Conservation (phyloP, 805 yeast species). For the Candida incommunis region DNA sequence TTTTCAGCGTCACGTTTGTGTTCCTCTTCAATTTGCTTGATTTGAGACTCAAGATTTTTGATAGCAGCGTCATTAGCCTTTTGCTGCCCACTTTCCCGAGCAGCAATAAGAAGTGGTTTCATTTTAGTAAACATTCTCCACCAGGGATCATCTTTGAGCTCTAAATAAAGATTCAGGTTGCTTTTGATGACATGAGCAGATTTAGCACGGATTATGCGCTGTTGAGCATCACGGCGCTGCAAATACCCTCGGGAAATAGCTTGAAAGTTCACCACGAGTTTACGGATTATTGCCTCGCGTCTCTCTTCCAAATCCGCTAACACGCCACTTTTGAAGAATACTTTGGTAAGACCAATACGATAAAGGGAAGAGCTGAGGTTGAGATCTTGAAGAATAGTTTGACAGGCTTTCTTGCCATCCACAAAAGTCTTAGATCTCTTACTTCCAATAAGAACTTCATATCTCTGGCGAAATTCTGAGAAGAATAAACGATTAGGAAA, state of each 20-base stretch:
- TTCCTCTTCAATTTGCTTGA: constrained; percentile 17
- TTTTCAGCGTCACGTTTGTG: constrained; percentile 15
- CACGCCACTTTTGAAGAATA: constrained; percentile 66
- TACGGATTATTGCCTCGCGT: constrained; percentile 50
- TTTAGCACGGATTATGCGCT: constrained; percentile 42
- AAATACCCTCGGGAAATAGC: constrained; percentile 50
- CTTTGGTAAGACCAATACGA: constrained; percentile 57
- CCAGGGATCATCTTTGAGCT: constrained; percentile 54
- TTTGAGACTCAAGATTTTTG: constrained; percentile 19
- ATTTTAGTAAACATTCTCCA: constrained; percentile 53
- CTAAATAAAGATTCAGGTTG: constrained; percentile 41
- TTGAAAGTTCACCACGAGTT: constrained; percentile 47
- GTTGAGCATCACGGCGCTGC: constrained; percentile 34
- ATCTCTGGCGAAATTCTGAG: constrained; percentile 63
- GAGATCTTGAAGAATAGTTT: constrained; percentile 47
- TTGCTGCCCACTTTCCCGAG: constrained; percentile 43
- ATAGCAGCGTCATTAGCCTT: constrained; percentile 25
- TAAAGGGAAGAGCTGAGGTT: constrained; percentile 44
- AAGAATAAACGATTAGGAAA: constrained; percentile 87
- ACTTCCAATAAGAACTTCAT: constrained; percentile 47
- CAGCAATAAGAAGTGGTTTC: constrained; percentile 61
- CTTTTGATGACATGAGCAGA: constrained; percentile 57
- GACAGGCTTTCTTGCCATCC: constrained; percentile 54
- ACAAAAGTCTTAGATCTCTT: constrained; percentile 24
- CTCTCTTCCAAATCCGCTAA: constrained; percentile 63